Conservation (phyloP, 495 filamentous ascomycete genomes). For the Talaromyces proteolyticus region DNA sequence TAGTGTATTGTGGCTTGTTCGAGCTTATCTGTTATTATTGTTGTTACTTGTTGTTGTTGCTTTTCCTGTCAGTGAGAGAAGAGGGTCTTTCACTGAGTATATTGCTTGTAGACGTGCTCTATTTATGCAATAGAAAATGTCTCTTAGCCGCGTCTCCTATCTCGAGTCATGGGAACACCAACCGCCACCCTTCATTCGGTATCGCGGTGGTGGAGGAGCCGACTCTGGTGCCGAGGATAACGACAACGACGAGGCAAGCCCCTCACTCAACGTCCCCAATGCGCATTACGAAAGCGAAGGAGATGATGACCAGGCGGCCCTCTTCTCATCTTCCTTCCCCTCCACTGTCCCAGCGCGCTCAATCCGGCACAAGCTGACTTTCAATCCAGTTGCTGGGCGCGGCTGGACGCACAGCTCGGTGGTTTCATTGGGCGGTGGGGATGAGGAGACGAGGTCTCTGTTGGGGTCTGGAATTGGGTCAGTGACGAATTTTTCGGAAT, state of each 20-base stretch:
- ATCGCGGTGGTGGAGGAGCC: constrained; percentile 1
- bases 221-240: constrained; percentile 21
- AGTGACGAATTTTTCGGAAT: background rate
- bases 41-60: too few species aligned
- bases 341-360: constrained; percentile 24
- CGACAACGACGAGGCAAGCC: constrained; percentile 23
- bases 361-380: constrained; percentile 28
- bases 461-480: constrained; percentile 6
- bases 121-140: constrained; percentile 14
- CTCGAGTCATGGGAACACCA: constrained; percentile 40
- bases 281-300: background rate
- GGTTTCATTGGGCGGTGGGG: constrained; percentile 22
- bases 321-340: constrained; percentile 35
- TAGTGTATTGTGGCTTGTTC: too few species aligned
- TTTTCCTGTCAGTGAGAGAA: too few species aligned
- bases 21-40: too few species aligned
- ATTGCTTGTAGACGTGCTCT: too few species aligned
- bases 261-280: constrained; percentile 18
- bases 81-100: too few species aligned
- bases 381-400: constrained; percentile 39
- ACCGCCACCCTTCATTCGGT: constrained; percentile 26
- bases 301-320: constrained; percentile 2
- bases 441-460: constrained; percentile 21
- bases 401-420: constrained; percentile 29
- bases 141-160: constrained; percentile 27